Conservation (phyloP, 176 grass and related monocot genomes). For the Zoysia pacifica region DNA sequence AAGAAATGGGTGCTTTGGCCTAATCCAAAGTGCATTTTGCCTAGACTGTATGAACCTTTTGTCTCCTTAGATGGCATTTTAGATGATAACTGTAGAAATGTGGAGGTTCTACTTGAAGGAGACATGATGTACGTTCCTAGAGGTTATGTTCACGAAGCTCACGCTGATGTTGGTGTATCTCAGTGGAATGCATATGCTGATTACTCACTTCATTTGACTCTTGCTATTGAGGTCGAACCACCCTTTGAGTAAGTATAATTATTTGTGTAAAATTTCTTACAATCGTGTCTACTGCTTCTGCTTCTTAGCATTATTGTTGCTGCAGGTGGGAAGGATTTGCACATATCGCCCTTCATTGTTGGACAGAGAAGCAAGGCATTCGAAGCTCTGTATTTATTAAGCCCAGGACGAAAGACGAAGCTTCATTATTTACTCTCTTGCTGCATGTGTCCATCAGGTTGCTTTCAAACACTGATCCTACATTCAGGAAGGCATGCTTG, state of each 20-base stretch:
- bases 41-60: conserved; percentile 82
- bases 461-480: conserved; percentile 40
- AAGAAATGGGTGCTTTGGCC: conserved; percentile 74
- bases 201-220: conserved; percentile 81
- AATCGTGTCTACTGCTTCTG: neutral
- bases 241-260: conserved; percentile 81
- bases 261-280: neutral
- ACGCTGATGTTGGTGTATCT: conserved; percentile 38
- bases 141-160: conserved; percentile 80
- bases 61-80: conserved; percentile 42
- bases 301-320: conserved; percentile 18
- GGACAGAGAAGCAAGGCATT: conserved; percentile 55
- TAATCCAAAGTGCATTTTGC: conserved; percentile 50
- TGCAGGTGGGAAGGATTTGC: conserved; percentile 90
- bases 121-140: conserved; percentile 88
- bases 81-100: conserved; percentile 29
- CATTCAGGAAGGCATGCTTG: conserved; percentile 73
- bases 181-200: neutral
- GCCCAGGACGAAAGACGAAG: conserved; percentile 15
- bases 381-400: neutral
- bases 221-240: conserved; percentile 85
- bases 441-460: conserved; percentile 76
- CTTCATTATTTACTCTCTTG: conserved; percentile 47
- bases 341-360: conserved; percentile 77
- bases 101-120: conserved; percentile 66